phyloP scores from a whole-genome alignment of 169 alveolate species.

The Plasmodium falciparum region DNA sequence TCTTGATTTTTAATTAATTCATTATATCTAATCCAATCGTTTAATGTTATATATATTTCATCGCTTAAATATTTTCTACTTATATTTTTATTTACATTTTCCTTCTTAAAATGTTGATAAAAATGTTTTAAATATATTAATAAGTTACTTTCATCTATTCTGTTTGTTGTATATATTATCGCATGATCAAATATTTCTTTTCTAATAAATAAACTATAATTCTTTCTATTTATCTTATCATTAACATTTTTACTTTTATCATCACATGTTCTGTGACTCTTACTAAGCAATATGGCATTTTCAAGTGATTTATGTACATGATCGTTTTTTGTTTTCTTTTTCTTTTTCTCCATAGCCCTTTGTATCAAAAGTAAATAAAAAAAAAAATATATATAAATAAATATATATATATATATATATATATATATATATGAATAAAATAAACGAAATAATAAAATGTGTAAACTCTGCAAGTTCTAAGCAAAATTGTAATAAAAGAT shows the following conservation, averaged over 20 bases:
- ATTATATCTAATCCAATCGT: constrained; percentile 46
- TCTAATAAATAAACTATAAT: constrained; percentile 36
- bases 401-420: constrained; percentile 1
- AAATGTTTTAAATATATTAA: constrained; percentile 48
- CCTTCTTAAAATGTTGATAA: constrained; percentile 53
- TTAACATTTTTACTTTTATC: not conserved
- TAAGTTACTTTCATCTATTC: constrained; percentile 27
- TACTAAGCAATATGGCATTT: not conserved
- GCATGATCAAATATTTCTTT: constrained; percentile 76
- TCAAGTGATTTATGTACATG: not conserved
- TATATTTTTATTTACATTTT: not conserved
- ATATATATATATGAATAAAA: not conserved
- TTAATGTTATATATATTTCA: constrained; percentile 46
- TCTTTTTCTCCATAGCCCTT: not conserved
- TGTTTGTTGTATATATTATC: constrained; percentile 48
- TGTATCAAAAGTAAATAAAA: not conserved
- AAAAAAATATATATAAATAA: not conserved
- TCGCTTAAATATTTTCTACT: constrained; percentile 10
- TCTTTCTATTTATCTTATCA: not conserved
- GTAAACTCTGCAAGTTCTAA: too few relatives aligned
- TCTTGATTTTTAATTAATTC: constrained; percentile 58
- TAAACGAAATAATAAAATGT: too few relatives aligned
- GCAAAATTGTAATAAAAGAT: too few relatives aligned
- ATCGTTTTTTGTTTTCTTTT: not conserved
- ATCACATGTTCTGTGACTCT: not conserved